phyloP scores from a whole-genome alignment of 192 early-diverging fungal genomes.

The Backusella luteola region DNA sequence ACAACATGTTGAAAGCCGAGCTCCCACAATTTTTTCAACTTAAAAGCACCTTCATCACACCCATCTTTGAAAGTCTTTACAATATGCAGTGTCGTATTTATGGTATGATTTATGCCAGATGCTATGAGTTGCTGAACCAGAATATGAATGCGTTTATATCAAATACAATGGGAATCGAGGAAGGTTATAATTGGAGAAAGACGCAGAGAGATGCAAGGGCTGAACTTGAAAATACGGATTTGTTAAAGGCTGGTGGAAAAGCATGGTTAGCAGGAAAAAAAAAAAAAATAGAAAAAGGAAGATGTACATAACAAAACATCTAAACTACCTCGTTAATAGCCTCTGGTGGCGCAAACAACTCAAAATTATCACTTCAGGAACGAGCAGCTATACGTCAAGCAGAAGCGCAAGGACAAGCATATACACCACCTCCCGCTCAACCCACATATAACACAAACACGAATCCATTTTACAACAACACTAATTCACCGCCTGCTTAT shows the following conservation, averaged over 20 bases:
- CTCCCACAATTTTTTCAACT: slow-evolving; percentile 76
- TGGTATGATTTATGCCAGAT: slow-evolving; percentile 57
- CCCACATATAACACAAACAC: background rate
- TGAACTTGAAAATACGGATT: slow-evolving; percentile 30
- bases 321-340: background rate
- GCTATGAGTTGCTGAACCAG: slow-evolving; percentile 47
- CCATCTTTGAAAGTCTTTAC: slow-evolving; percentile 85
- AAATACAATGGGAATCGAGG: slow-evolving; percentile 25
- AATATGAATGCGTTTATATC: slow-evolving; percentile 26
- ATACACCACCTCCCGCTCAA: background rate
- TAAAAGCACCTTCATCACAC: slow-evolving; percentile 75
- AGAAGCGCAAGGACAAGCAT: slow-evolving; percentile 7
- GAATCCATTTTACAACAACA: background rate
- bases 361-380: slow-evolving; percentile 25
- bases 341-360: slow-evolving; percentile 26
- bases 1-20: slow-evolving; percentile 77
- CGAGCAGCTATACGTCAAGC: slow-evolving; percentile 25
- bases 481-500: slow-evolving; percentile 15
- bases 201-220: slow-evolving; percentile 20
- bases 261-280: slow-evolving; percentile 30
- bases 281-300: background rate
- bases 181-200: slow-evolving; percentile 27
- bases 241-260: slow-evolving; percentile 36
- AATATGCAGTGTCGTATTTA: slow-evolving; percentile 81
- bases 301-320: background rate